Conservation (phyloP, 2,329 filamentous ascomycete genomes). For the Neurospora crassa region DNA sequence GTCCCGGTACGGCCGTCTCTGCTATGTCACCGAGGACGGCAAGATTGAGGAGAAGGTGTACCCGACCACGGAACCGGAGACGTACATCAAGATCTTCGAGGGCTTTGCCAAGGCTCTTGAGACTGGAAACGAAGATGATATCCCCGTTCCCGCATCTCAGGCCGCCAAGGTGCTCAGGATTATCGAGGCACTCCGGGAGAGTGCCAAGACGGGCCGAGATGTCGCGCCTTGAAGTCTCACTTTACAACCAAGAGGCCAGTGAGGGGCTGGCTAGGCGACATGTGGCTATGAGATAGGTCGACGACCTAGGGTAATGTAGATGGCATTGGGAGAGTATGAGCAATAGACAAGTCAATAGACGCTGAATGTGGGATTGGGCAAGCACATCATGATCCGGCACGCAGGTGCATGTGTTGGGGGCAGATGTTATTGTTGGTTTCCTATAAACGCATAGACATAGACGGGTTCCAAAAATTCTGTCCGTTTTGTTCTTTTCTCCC, state of each 20-base stretch:
- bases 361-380: not conserved
- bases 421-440: not conserved
- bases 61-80: constrained; percentile 53
- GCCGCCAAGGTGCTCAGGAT: constrained; percentile 43
- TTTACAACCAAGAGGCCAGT: not conserved
- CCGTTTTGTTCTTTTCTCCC: not conserved
- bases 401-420: not conserved
- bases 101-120: constrained; percentile 38
- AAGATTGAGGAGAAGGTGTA: constrained; percentile 38
- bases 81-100: constrained; percentile 60
- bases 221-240: constrained; percentile 18
- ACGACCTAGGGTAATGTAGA: not conserved
- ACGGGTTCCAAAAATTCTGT: not conserved
- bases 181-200: constrained; percentile 42
- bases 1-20: constrained; percentile 48
- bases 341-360: not conserved
- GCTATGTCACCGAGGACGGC: constrained; percentile 42
- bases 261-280: not conserved
- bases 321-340: not conserved
- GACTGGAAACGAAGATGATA: constrained; percentile 37
- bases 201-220: constrained; percentile 37
- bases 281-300: not conserved
- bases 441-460: not conserved
- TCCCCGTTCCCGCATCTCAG: constrained; percentile 43
- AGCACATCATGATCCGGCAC: not conserved